Percentiles rank a stretch among this genome's conserved stretches.
phyloP scores from a whole-genome alignment of 192 early-diverging fungal species.

The Backusella luteola region DNA sequence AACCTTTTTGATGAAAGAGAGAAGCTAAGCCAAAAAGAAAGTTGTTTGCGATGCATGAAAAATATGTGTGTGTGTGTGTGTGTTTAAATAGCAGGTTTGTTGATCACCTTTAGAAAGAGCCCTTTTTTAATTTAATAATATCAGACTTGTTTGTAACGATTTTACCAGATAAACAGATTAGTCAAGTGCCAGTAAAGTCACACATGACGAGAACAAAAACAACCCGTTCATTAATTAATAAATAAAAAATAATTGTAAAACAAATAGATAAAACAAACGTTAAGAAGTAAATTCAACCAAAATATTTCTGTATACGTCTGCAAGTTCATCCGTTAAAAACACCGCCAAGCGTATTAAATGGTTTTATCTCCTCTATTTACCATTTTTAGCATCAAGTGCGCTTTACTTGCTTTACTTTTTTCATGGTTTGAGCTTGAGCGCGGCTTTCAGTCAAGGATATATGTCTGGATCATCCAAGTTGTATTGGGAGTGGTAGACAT shows the following conservation, averaged over 20 bases:
- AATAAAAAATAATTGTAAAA: neutral
- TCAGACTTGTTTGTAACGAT: neutral
- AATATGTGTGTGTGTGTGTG: too few relatives aligned
- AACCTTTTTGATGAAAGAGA: neutral
- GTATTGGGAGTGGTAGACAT: too few relatives aligned
- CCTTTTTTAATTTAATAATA: neutral
- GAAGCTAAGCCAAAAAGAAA: neutral
- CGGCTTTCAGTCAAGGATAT: too few relatives aligned
- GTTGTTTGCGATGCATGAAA: too few relatives aligned
- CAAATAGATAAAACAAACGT: neutral
- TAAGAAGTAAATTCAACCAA: neutral
- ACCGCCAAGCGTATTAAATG: neutral
- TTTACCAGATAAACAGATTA: neutral
- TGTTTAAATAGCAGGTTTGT: too few relatives aligned
- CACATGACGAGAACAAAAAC: too few relatives aligned
- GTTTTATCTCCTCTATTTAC: neutral
- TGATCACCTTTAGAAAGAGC: neutral
- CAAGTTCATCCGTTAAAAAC: neutral
- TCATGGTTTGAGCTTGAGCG: too few relatives aligned
- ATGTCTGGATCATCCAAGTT: too few relatives aligned
- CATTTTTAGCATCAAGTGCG: neutral
- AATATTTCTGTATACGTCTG: neutral
- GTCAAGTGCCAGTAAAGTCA: neutral
- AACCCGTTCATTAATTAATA: neutral
- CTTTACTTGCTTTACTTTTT: neutral